phyloP scores from a whole-genome alignment of 208 protist genomes.

The Leishmania turanica region DNA sequence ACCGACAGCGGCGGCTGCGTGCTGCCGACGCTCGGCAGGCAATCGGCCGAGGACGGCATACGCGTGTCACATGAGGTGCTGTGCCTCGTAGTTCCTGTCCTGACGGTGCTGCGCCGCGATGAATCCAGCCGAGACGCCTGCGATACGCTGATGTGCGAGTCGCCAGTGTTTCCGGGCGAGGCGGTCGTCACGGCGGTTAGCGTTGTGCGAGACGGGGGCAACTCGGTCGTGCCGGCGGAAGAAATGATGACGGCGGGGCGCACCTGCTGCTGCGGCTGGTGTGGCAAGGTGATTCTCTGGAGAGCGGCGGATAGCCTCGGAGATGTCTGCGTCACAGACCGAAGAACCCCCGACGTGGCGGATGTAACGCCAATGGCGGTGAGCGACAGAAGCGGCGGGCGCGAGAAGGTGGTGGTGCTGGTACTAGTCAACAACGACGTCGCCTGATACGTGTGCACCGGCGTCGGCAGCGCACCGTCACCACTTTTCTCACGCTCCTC shows the following conservation, averaged over 20 bases:
- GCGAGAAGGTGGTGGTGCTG: slow-evolving; percentile 2
- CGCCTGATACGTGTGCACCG: neutral
- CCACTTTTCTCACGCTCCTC: neutral
- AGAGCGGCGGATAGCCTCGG: neutral
- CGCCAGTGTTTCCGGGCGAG: neutral
- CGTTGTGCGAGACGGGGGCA: neutral
- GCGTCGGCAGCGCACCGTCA: neutral
- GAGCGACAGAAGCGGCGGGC: slow-evolving; percentile 6
- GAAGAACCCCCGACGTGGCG: neutral
- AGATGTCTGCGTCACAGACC: neutral
- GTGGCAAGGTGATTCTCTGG: neutral
- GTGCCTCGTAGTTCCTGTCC: neutral
- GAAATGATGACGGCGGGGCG: slow-evolving; percentile 2
- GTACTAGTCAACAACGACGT: neutral
- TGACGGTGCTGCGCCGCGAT: slow-evolving; percentile 3
- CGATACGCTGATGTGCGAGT: neutral
- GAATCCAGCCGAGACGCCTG: neutral
- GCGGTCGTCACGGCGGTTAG: neutral
- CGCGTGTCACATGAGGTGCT: slow-evolving; percentile 16
- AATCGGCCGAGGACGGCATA: slow-evolving; percentile 8
- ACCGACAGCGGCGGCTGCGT: slow-evolving; percentile 15
- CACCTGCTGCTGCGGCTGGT: slow-evolving; percentile 1
- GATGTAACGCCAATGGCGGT: slow-evolving; percentile 1
- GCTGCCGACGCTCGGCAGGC: slow-evolving; percentile 13
- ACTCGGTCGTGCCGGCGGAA: neutral